phyloP scores from a whole-genome alignment of 139 green algal species.

The Limnomonas spitsbergensis region DNA sequence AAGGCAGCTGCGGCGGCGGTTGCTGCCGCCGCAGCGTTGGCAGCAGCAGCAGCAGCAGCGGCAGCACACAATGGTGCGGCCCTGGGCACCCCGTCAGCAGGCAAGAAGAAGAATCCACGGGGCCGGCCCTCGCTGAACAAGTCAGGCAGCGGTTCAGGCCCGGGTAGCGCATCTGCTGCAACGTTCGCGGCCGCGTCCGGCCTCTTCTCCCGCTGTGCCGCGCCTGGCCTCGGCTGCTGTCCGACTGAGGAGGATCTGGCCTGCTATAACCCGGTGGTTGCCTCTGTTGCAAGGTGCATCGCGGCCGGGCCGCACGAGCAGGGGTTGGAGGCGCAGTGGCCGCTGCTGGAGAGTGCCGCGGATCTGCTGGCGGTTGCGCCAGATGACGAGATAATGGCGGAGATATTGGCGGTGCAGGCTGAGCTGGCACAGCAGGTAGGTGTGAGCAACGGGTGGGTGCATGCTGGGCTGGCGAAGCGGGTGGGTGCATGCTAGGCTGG shows the following conservation, averaged over 20 bases:
- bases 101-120: no score
- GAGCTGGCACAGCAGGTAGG: slow-evolving; percentile 34
- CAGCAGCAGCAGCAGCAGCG: no score
- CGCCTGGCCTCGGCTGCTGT: background rate
- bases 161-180: background rate
- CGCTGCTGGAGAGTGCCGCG: slow-evolving; percentile 28
- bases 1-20: no score
- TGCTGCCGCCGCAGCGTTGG: no score
- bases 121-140: no score
- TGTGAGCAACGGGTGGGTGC: no score
- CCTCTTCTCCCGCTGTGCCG: background rate
- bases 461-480: background rate
- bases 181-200: background rate
- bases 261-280: background rate
- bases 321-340: slow-evolving; percentile 56
- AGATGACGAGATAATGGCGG: slow-evolving; percentile 63
- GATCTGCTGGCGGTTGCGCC: slow-evolving; percentile 67
- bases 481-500: no score
- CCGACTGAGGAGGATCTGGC: background rate
- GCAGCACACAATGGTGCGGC: no score
- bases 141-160: background rate
- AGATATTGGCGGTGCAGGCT: background rate
- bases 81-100: no score
- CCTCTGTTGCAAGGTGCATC: background rate
- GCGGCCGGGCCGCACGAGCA: slow-evolving; percentile 26